phyloP scores from a whole-genome alignment of 306 rosid species.

The Cyamopsis tetragonoloba region DNA sequence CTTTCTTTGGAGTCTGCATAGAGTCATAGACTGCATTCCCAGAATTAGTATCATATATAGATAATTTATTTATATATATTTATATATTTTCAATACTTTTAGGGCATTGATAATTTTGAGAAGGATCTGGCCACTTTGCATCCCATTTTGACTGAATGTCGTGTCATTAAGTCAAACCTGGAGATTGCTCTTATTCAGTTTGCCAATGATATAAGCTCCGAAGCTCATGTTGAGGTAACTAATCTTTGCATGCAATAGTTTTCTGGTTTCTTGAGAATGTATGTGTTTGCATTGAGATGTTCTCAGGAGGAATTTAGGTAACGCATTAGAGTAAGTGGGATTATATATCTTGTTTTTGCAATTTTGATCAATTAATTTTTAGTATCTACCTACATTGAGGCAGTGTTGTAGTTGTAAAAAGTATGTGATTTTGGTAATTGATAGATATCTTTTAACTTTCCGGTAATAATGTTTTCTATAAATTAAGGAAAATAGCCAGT shows the following conservation, averaged over 20 bases:
- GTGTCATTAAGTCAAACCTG: conserved; percentile 78
- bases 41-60: background rate
- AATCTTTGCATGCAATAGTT: background rate
- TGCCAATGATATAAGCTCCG: conserved; percentile 92
- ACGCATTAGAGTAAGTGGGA: background rate
- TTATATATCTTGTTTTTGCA: background rate
- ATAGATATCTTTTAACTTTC: background rate
- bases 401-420: background rate
- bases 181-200: conserved; percentile 80
- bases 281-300: conserved; percentile 7
- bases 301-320: background rate
- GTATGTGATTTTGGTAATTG: background rate
- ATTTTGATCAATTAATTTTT: background rate
- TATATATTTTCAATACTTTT: background rate
- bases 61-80: conserved; percentile 15
- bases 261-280: background rate
- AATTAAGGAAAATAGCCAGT: background rate
- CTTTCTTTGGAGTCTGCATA: background rate
- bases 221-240: conserved; percentile 85
- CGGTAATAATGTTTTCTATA: background rate
- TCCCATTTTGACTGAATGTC: conserved; percentile 86
- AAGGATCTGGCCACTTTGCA: conserved; percentile 67
- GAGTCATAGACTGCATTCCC: background rate
- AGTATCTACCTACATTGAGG: background rate
- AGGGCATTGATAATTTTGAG: conserved; percentile 71